These are phyloP conservation scores for Saccharomycopsis fibuligera DNA, from an alignment of 805 yeast species.

Conservation along the genomic window DNA sequence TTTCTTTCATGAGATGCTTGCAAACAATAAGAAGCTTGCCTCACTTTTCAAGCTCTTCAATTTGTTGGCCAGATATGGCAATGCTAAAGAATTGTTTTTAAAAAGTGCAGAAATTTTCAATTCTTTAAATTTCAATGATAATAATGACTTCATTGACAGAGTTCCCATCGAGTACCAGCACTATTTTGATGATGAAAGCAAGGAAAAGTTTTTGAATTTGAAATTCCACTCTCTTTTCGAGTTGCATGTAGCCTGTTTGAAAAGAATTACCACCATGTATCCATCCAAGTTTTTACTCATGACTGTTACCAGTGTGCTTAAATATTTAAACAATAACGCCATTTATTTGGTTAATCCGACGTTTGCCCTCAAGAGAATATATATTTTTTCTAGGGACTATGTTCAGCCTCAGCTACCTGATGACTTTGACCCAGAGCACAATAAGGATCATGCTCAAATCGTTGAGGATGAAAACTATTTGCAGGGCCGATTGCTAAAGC, in stretches of 20 bases:
- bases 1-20: conserved; percentile 27
- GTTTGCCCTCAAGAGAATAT: conserved; percentile 56
- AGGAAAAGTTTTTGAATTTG: conserved; percentile 36
- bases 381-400: conserved; percentile 55
- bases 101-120: conserved; percentile 61
- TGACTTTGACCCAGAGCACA: conserved; percentile 26
- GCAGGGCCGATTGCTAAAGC: conserved; percentile 60
- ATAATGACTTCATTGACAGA: conserved; percentile 10
- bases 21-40: conserved; percentile 28
- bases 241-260: conserved; percentile 50
- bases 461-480: conserved; percentile 51
- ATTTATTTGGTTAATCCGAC: conserved; percentile 30
- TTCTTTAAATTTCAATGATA: conserved; percentile 27
- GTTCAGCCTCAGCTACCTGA: conserved; percentile 39
- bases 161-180: background rate
- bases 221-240: conserved; percentile 65
- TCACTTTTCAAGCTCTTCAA: conserved; percentile 47
- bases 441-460: conserved; percentile 37
- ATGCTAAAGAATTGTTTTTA: conserved; percentile 73
- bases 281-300: conserved; percentile 78
- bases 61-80: conserved; percentile 60
- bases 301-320: conserved; percentile 53
- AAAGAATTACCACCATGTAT: conserved; percentile 56
- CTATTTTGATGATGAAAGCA: conserved; percentile 11
- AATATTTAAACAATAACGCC: conserved; percentile 40